Evolutionary conservation across 1,284 basidiomycete genomes (phyloP).

Genomic region (Phenoliferia sp.): DNA sequence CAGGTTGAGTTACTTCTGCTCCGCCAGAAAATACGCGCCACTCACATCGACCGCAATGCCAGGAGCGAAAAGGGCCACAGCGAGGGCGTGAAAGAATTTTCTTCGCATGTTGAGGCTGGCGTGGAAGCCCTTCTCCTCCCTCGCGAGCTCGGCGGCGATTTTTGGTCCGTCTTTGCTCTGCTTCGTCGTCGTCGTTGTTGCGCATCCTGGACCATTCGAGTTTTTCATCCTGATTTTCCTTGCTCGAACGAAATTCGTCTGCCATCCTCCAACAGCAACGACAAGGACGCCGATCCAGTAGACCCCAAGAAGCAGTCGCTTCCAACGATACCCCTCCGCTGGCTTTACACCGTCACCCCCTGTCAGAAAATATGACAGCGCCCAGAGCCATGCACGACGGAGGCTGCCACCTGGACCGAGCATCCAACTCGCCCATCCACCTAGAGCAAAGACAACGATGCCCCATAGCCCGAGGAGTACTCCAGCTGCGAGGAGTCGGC

Average conservation of each 20-base stretch:
- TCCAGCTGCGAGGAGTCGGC: constrained; percentile 74
- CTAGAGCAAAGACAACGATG: constrained; percentile 79
- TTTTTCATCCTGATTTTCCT: constrained; percentile 51
- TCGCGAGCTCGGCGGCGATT: constrained; percentile 27
- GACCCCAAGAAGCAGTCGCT: constrained; percentile 66
- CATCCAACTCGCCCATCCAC: constrained; percentile 87
- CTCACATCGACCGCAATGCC: constrained; percentile 87
- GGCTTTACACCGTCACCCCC: constrained; percentile 56
- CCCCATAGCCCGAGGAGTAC: constrained; percentile 76
- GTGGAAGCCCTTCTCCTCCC: constrained; percentile 33
- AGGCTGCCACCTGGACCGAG: constrained; percentile 62
- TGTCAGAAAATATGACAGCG: constrained; percentile 54
- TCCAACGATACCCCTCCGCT: constrained; percentile 55
- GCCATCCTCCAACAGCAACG: constrained; percentile 89
- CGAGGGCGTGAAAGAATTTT: constrained; percentile 95
- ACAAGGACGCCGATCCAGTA: constrained; percentile 82
- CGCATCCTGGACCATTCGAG: too few species aligned
- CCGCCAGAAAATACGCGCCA: too few species aligned
- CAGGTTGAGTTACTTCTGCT: too few species aligned
- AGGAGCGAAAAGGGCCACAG: constrained; percentile 92
- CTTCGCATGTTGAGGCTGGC: constrained; percentile 87
- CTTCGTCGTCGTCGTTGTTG: neutral
- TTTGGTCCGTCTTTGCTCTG: constrained; percentile 1
- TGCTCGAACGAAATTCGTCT: constrained; percentile 71
- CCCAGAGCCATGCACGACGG: constrained; percentile 75